These are phyloP conservation scores for Fomitopsis schrenkii DNA, from an alignment of 1,284 basidiomycete species.

Conservation along the genomic window DNA sequence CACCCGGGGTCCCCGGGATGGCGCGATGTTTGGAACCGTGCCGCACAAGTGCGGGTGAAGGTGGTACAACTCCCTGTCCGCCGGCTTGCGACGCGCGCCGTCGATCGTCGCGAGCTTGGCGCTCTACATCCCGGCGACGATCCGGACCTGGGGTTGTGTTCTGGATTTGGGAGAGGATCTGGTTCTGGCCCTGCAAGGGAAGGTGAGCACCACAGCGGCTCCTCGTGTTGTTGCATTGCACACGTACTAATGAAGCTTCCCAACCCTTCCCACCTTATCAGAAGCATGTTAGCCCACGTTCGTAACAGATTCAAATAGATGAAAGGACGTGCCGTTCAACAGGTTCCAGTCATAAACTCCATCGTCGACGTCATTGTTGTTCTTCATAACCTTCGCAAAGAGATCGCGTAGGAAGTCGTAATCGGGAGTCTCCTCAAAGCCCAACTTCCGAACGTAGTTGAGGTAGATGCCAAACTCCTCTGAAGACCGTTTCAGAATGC, in stretches of 20 bases:
- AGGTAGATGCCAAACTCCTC: constrained; percentile 89
- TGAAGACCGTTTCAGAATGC: constrained; percentile 22
- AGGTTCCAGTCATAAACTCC: constrained; percentile 90
- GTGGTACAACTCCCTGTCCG: constrained; percentile 49
- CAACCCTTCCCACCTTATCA: constrained; percentile 84
- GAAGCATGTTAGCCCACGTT: constrained; percentile 12
- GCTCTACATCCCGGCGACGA: constrained; percentile 47
- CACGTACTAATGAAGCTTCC: constrained; percentile 77
- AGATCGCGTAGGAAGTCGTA: constrained; percentile 94
- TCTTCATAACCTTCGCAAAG: constrained; percentile 89
- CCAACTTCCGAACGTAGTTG: constrained; percentile 85
- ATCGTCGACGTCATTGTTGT: constrained; percentile 84
- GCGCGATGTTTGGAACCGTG: constrained; percentile 66
- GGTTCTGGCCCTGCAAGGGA: constrained; percentile 46
- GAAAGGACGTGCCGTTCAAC: constrained; percentile 53
- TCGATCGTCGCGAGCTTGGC: constrained; percentile 41
- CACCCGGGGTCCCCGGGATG: constrained; percentile 49
- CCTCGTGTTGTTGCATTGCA: constrained; percentile 7
- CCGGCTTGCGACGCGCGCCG: constrained; percentile 55
- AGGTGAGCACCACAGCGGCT: constrained; percentile 16
- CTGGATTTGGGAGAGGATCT: constrained; percentile 59
- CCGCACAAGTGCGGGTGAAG: constrained; percentile 72
- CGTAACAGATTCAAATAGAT: constrained; percentile 5
- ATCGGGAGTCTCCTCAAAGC: constrained; percentile 93
- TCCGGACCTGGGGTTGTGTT: constrained; percentile 44